Base-by-base conservation (phyloP, 257 asterid genomes). In the Gynochthodes officinalis region DNA sequence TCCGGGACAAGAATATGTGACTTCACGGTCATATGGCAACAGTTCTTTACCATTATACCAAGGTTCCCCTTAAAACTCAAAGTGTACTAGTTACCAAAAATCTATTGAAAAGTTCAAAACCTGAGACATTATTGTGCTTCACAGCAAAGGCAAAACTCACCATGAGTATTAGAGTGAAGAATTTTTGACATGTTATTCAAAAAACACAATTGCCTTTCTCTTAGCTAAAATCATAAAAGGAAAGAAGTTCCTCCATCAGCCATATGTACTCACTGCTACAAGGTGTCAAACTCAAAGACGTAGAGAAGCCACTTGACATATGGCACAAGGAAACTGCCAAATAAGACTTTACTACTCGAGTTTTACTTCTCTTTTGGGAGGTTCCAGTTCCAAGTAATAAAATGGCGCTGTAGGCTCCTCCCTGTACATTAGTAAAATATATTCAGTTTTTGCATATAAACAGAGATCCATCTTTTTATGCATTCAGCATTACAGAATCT, bases 371-470 rank as follows among this genome's bases (percentile, higher is more conserved):
- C 91, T 77, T 78, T 84, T 87, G 14, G 96, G 96, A 46, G 97
- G 99, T 1, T 95, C 98, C 77, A 95, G 67, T 25, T 94, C 96
- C 87, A 91, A 83, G 86, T 91, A 90, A 81, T 59, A 72, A 87
- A 88, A 95, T 52, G 97, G 96, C 81, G 85, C 91, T 0, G 94
- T 92, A 23, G 99, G 99, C 84, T 95, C 99, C 72, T 95, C 97
- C 88, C 99, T 94, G 96, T 89, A 87, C 30, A 64, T 27, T 16
- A 61, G 49, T 27, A 23, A 63, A 8, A 39, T 42, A 70, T 44
- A 37, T 61, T 32, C 32, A 43, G 43, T 60, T 32, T 2, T 37
- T 35, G 5, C 14, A 21, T 32, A 8, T 30, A 40, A 53, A 10
- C 2, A 35, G 30, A 25, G 65, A 64, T 50, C 19, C 11, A 25